Conservation (phyloP, 2,329 filamentous ascomycete species). For the Cadophora sp. region DNA sequence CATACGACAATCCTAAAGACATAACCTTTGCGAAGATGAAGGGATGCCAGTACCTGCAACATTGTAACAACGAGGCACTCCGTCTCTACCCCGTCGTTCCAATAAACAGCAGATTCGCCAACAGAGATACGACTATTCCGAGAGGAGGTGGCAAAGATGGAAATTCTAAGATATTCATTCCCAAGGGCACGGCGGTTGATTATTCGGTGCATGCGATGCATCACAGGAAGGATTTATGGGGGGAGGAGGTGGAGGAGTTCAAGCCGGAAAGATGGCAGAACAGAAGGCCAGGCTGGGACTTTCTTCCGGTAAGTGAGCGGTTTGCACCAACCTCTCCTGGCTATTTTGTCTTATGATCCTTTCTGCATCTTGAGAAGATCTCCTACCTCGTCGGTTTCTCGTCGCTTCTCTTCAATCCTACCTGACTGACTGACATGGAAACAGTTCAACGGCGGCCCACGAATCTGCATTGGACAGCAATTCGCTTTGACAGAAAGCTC, state of each 20-base stretch:
- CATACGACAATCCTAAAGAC: constrained; percentile 39
- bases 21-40: constrained; percentile 43
- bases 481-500: constrained; percentile 48
- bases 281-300: constrained; percentile 54
- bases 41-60: constrained; percentile 41
- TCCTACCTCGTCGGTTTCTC: too few relatives aligned
- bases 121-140: constrained; percentile 51
- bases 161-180: constrained; percentile 44
- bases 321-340: not conserved
- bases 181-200: constrained; percentile 40
- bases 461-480: constrained; percentile 49
- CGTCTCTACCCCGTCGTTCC: constrained; percentile 62
- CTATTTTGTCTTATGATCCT: too few relatives aligned
- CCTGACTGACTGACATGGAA: constrained; percentile 2
- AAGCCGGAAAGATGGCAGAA: constrained; percentile 48
- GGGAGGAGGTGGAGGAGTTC: constrained; percentile 47
- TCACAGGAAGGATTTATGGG: constrained; percentile 48
- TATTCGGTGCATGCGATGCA: constrained; percentile 47
- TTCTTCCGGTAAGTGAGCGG: constrained; percentile 43
- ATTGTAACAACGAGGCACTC: constrained; percentile 50
- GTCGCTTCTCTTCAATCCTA: too few relatives aligned
- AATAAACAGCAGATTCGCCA: constrained; percentile 56
- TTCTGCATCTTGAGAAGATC: too few relatives aligned
- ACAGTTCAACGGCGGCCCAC: constrained; percentile 49
- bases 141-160: constrained; percentile 47